A percentile compares a stretch with the other conserved stretches of the same genome.
Conservation (phyloP, 192 early-diverging fungal species). For the Coemansia aciculifera region DNA sequence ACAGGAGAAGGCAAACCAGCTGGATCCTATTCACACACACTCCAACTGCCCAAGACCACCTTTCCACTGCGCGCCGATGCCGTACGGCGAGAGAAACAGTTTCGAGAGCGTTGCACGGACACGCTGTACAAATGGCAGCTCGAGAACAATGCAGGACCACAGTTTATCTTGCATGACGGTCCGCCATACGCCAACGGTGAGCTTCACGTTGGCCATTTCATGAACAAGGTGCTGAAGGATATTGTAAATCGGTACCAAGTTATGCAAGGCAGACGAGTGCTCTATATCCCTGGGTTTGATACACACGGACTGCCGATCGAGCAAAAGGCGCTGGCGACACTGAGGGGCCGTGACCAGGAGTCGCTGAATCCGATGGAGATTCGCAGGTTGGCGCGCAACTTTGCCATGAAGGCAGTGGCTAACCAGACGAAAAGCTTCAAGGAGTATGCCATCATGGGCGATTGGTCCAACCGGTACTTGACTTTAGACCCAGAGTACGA, state of each 20-base stretch:
- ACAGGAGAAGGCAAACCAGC: conserved; percentile 13
- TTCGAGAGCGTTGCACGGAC: conserved; percentile 63
- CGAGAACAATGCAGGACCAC: conserved; percentile 62
- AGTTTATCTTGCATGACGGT: conserved; percentile 80
- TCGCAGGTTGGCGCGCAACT: conserved; percentile 54
- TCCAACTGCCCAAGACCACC: conserved; percentile 69
- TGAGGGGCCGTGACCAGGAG: conserved; percentile 52
- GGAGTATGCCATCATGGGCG: conserved; percentile 74
- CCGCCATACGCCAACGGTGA: conserved; percentile 82
- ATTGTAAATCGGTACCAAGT: conserved; percentile 74
- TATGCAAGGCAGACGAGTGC: conserved; percentile 68
- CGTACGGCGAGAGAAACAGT: conserved; percentile 59
- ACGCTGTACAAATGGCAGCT: conserved; percentile 75
- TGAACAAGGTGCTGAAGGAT: conserved; percentile 84
- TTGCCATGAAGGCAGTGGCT: conserved; percentile 62
- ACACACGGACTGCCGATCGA: conserved; percentile 83
- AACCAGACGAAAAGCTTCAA: conserved; percentile 62
- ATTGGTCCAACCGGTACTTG: conserved; percentile 69
- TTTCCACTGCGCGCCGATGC: conserved; percentile 71
- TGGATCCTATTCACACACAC: conserved; percentile 54
- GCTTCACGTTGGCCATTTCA: conserved; percentile 72
- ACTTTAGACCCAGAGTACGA: conserved; percentile 76
- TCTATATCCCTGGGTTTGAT: conserved; percentile 79
- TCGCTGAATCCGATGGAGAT: conserved; percentile 43
- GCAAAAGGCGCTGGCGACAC: conserved; percentile 67